Base-by-base conservation (phyloP, 176 grass and related monocot species). In the Phragmites australis region DNA sequence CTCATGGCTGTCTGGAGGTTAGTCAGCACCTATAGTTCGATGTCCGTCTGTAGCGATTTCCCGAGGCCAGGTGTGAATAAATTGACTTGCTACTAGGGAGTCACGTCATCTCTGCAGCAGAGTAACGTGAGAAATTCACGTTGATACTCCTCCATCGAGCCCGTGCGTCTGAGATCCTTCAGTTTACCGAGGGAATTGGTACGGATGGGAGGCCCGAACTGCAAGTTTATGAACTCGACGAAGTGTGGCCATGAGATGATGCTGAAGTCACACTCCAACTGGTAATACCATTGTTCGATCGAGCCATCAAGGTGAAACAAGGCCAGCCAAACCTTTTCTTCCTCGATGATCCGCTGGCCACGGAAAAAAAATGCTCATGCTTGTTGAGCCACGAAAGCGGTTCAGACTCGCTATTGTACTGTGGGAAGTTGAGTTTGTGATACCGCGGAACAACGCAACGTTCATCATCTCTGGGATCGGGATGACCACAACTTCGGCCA, bases 21-120 rank as follows among this genome's bases (percentile, higher is more conserved):
- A n/a, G n/a, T n/a, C n/a, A n/a, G n/a, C n/a, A n/a, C 2, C 10
- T 27, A 10, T 9, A 58, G 2, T 22, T 58, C 22, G 3, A 58
- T 22, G 8, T 58, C 23, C 0, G 55, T 26, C 0, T 2, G 0
- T 0, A 58, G 2, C 0, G 55, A 22, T 22, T 58, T n/a, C 0
- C 22, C 55, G 6, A 56, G 10, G 0, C 53, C 53, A 0, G 53
- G 6, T 0, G 53, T 56, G n/a, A 56, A 56, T 0, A 56, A n/a
- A 25, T 56, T n/a, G 1, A 56, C 0, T n/a, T 56, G 53, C 2
- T 56, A n/a, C 21, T 56, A 0, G 8, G 7, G 1, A 1, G 53
- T 25, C 1, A 56, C 21, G 2, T 25, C 1, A 0, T 56, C 53
- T 1, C 53, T 23, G 4, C 15, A 4, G 16, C 49, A 51, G 3